Evolutionary conservation across 2,329 filamentous ascomycete genomes (phyloP), one percentile per base, ranked within the genome.

Genomic region (Penicillium sp.): DNA sequence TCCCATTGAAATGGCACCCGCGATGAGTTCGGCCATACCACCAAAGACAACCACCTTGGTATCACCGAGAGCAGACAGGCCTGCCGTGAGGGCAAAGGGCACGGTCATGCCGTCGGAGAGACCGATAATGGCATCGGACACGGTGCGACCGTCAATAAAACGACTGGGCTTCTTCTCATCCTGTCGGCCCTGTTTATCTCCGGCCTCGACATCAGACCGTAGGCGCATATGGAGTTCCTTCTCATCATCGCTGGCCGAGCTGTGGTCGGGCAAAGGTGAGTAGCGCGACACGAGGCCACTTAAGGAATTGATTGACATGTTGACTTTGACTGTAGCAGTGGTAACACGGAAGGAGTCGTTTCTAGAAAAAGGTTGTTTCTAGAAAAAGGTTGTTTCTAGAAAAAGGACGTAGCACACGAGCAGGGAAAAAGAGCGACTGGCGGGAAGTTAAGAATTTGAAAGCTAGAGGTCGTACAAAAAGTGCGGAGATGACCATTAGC

Each of bases 101-200:
- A 90, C 86, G 0, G 86, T 90, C 56, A 90, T 75, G 13, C 86
- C 86, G 61, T 90, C 86, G 0, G 86, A 84, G 57, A 89, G 82
- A 43, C 86, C 86, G 56, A 90, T 84, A 49, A 86, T 88, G 52
- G 82, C 76, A 65, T 87, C 82, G 37, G 68, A 70, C 7, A 70
- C 64, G 18, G 66, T 63, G 6, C 68, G 65, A 27, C 66, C 65
- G 36, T 70, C 67, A 23, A 70, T 56, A 42, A 63, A 52, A 34
- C 58, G 59, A 13, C 47, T 52, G 7, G 58, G 52, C 35, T 60
- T 64, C 46, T 60, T 57, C 36, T 63, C 59, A 36, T 41, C 37
- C 16, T 51, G 45, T 24, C 45, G 50, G 14, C 26, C 29, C 26
- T 24, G 36, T 18, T 27, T 49, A 4, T 51, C 50, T 20, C 42